Evolutionary conservation across 1,139 yeast genomes (phyloP), one percentile per base, ranked within the genome.

Genomic region (Tardiomyces blankii): DNA sequence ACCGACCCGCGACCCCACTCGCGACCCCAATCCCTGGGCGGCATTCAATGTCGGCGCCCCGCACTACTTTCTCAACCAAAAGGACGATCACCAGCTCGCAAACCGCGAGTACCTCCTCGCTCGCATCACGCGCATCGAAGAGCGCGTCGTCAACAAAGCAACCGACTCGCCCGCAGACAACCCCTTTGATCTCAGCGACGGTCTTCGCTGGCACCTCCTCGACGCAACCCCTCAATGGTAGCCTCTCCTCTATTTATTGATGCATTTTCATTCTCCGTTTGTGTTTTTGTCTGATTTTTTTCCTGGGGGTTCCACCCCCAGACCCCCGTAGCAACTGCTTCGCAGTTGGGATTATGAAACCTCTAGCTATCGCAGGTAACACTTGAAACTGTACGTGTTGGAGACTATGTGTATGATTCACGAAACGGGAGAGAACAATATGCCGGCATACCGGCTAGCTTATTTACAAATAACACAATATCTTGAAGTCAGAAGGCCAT

Each of bases 41-140:
- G 91, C 91, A 0, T 85, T 85, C 66, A 84, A 84, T 55, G 74
- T 82, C 42, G 91, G 87, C 0, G 82, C 88, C 0, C 89, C 91
- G 0, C 89, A 84, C 59, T 82, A 74, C 58, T 80, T 83, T 56
- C 66, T 85, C 54, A 73, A 77, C 47, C 70, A 69, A 39, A 54
- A 56, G 46, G 53, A 54, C 6, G 58, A 61, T 25, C 62, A 55
- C 50, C 70, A 46, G 56, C 62, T 51, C 63, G 62, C 42, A 64
- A 52, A 53, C 39, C 56, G 80, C 45, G 93, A 84, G 52, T 85
- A 91, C 86, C 68, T 84, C 55, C 82, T 85, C 25, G 89, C 82
- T 0, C 66, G 82, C 42, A 76, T 84, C 12, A 57, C 65, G 11
- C 62, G 60, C 19, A 73, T 85, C 40, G 74, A 70, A 46, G 76